A percentile compares a stretch with the other conserved stretches of the same genome.
Conservation (phyloP, 2,329 filamentous ascomycete species). For the Orbilia brochopaga region DNA sequence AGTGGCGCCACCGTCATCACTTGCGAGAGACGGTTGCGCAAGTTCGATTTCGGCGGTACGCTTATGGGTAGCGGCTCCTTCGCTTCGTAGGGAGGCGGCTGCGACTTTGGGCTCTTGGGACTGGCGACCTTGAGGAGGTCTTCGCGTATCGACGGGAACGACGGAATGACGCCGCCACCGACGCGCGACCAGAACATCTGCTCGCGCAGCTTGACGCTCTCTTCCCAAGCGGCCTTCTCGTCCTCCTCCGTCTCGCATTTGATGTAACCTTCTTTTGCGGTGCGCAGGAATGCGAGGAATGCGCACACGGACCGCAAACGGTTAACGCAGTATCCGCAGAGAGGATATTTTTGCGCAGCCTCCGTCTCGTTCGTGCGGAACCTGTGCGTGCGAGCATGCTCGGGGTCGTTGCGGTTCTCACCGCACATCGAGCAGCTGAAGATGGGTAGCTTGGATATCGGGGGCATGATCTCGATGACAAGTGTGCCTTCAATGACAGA, state of each 20-base stretch:
- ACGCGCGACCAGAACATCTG: constrained; percentile 97
- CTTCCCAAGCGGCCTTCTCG: constrained; percentile 90
- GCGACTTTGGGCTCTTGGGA: constrained; percentile 28
- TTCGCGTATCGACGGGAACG: constrained; percentile 54
- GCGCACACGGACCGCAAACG: constrained; percentile 88
- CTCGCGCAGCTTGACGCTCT: constrained; percentile 85
- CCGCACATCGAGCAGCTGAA: constrained; percentile 85
- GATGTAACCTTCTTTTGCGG: constrained; percentile 92
- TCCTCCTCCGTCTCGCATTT: constrained; percentile 81
- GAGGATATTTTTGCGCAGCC: constrained; percentile 82
- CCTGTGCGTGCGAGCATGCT: constrained; percentile 78
- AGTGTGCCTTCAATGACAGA: constrained; percentile 84
- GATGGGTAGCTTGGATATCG: constrained; percentile 62
- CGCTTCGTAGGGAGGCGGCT: constrained; percentile 14
- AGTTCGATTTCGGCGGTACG: constrained; percentile 36
- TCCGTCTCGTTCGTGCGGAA: constrained; percentile 89
- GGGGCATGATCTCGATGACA: constrained; percentile 84
- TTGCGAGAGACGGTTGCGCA: constrained; percentile 37
- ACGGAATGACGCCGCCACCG: constrained; percentile 85
- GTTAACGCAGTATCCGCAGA: constrained; percentile 85
- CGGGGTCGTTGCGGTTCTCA: constrained; percentile 73
- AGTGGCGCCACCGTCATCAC: constrained; percentile 25
- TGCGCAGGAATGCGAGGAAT: constrained; percentile 86
- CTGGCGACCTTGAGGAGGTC: constrained; percentile 36
- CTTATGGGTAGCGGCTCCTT: constrained; percentile 20